Percentiles rank a stretch among this genome's conserved stretches.
Evolutionary conservation across 306 rosid genomes (phyloP).

Genomic region (Cicer judaicum): DNA sequence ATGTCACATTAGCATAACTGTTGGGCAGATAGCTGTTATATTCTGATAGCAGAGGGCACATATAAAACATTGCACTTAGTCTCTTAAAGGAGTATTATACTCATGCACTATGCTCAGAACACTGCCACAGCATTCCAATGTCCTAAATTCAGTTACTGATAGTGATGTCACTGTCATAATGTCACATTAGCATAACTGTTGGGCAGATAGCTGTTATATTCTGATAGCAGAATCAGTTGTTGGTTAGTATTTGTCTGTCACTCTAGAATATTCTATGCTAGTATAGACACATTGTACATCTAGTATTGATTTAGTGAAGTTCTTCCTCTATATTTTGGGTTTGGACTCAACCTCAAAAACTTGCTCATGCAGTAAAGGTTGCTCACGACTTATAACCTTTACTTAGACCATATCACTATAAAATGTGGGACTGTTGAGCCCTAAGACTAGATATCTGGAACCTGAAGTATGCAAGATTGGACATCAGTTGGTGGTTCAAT

Average conservation of each 20-base stretch:
- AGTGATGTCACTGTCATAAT: neutral
- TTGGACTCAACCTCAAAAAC: neutral
- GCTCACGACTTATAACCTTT: neutral
- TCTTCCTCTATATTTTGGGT: neutral
- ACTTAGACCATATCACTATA: neutral
- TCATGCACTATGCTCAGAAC: neutral
- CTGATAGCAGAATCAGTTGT: conserved; percentile 12
- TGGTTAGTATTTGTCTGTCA: neutral
- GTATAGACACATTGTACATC: neutral
- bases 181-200: neutral
- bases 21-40: too few species aligned
- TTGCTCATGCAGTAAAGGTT: conserved; percentile 7
- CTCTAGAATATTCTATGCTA: neutral
- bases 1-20: neutral
- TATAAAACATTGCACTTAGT: neutral
- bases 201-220: neutral
- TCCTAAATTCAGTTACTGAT: conserved; percentile 4
- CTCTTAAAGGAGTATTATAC: neutral
- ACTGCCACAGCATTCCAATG: neutral
- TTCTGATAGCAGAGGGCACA: neutral
- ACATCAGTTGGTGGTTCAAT: neutral
- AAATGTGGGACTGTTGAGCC: neutral
- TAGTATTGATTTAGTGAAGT: neutral
- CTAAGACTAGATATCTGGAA: neutral
- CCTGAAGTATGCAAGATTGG: neutral